Base-by-base conservation (phyloP, 139 green algal genomes). In the Astrephomene gubernaculifera region DNA sequence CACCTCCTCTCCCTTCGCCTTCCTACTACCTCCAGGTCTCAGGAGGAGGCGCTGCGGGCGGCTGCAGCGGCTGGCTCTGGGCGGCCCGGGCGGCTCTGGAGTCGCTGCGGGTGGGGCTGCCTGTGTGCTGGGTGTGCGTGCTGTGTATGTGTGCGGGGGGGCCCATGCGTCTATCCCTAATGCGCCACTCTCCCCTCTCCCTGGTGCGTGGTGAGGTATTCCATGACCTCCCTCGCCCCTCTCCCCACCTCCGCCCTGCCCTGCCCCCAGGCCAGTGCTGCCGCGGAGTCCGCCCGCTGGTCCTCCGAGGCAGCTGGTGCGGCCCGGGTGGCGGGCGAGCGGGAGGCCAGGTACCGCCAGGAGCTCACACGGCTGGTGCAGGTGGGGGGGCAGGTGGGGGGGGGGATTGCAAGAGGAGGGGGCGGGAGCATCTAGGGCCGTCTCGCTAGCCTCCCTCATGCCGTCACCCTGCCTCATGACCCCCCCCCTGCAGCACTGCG, bases 281-380 rank as follows among this genome's bases (percentile, higher is more conserved):
- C 60, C 4, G 25, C 76, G 19, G 76, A 83, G 19, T 41, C 29
- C 4, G 39, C 52, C 60, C 76, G 76, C 39, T 71, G 76, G 57
- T 36, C 57, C 0, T 14, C 82, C 8, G 82, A 82, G 43, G 61
- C 41, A 21, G 82, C 67, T 8, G 38, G 54, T 31, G 52, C 52
- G 33, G 67, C 65, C 4, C 44, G 79, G 3, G 65, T 65, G 64
- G 67, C 54, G 24, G 52, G 52, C 49, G 81, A 86, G 67, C 81
- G 81, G 2, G 81, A 86, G 67, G 52, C 17, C 5, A n/a, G 54
- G 38, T 78, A 80, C 45, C 81, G 81, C 2, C 17, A 8, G 4
- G 81, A 86, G 81, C 81, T 86, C 29, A 36, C 70, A 6, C 36
- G 68, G 36, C 24, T 49, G 38, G 69, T 86, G 36, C 81, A 86